Percentiles rank a stretch among this genome's conserved stretches.
Conservation (phyloP, 2,329 filamentous ascomycete species). For the Dryadomyces sulphureus region DNA sequence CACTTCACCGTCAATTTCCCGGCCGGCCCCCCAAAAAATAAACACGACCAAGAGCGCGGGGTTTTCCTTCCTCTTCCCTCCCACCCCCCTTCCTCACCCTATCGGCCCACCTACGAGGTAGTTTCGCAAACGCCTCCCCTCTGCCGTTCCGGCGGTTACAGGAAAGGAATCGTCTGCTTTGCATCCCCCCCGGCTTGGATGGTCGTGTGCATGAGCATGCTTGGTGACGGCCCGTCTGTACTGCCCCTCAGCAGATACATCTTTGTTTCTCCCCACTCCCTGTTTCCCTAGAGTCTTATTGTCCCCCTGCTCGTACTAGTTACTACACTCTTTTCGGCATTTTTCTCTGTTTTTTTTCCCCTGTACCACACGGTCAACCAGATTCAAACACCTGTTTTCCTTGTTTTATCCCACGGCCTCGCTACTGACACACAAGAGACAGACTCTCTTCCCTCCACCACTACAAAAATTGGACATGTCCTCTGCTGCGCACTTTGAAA, state of each 20-base stretch:
- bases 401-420: too few species aligned
- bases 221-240: background rate
- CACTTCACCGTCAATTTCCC: background rate
- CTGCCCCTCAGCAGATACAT: background rate
- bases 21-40: background rate
- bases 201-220: background rate
- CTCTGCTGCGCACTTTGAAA: background rate
- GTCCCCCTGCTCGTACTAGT: background rate
- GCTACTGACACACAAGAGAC: too few species aligned
- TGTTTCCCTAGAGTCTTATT: background rate
- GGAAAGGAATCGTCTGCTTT: background rate
- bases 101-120: background rate
- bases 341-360: background rate
- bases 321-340: background rate
- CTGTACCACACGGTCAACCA: too few species aligned
- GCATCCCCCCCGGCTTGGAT: background rate
- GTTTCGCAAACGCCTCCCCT: background rate
- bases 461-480: background rate
- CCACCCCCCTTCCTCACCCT: background rate
- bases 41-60: background rate
- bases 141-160: background rate
- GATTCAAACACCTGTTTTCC: too few species aligned
- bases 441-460: background rate
- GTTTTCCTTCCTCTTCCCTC: background rate
- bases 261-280: background rate